A percentile compares a stretch with the other conserved stretches of the same genome.
Conservation (phyloP, 441 rosid genomes). For the Croton laevigatus region DNA sequence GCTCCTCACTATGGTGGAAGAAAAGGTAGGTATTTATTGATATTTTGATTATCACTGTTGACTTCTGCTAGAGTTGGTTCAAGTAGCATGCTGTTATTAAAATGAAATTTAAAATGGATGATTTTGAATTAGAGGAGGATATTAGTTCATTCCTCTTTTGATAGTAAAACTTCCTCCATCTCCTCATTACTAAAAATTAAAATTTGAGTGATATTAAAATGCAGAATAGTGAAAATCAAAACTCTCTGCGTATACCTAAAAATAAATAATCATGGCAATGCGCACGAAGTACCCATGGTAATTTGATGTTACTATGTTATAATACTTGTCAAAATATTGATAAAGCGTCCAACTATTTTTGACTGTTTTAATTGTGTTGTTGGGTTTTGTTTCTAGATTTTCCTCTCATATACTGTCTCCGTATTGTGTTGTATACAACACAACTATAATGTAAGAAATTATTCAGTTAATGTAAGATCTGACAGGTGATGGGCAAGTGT, state of each 20-base stretch:
- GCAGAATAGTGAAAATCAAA: too few relatives aligned
- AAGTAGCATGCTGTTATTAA: slow-evolving; percentile 1
- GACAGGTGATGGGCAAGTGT: background rate
- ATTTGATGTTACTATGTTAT: background rate
- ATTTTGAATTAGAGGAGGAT: background rate
- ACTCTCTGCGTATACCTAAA: background rate
- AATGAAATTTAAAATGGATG: background rate
- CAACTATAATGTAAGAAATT: background rate
- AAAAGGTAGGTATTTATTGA: slow-evolving; percentile 48
- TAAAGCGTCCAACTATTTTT: background rate
- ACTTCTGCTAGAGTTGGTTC: slow-evolving; percentile 6
- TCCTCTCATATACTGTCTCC: background rate
- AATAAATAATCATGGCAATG: background rate
- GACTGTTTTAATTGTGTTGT: background rate
- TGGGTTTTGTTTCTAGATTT: background rate
- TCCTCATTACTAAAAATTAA: background rate
- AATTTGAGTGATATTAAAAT: background rate
- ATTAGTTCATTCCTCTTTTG: background rate
- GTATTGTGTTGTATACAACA: background rate
- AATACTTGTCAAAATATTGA: background rate
- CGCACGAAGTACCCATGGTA: background rate
- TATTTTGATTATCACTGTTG: background rate
- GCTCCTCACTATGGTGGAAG: slow-evolving; percentile 94
- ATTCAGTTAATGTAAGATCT: background rate
- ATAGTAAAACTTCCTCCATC: background rate